Evolutionary conservation across 768 basidiomycete genomes (phyloP).

Genomic region (Mycena rebaudengoi): DNA sequence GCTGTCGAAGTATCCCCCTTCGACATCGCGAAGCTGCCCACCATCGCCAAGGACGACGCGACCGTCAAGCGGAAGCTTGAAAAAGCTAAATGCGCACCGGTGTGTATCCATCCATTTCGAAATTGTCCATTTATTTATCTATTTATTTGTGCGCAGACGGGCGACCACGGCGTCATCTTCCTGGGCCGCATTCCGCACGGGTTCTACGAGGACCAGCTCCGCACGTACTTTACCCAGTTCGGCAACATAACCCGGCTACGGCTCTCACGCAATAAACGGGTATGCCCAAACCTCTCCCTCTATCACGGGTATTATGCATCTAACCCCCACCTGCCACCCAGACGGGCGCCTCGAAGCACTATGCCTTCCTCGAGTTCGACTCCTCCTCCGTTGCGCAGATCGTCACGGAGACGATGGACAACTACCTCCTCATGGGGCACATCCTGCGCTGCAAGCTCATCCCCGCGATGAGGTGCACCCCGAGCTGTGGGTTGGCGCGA

Average conservation of each 20-base stretch:
- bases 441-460: conserved; percentile 91
- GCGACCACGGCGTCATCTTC: conserved; percentile 85
- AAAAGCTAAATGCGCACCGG: conserved; percentile 71
- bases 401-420: conserved; percentile 98
- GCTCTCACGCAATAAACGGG: conserved; percentile 94
- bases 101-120: no score
- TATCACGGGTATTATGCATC: background rate
- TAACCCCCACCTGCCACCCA: conserved; percentile 38
- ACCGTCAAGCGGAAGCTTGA: conserved; percentile 73
- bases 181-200: conserved; percentile 95
- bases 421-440: conserved; percentile 95
- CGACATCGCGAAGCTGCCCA: conserved; percentile 80
- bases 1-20: conserved; percentile 62
- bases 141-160: conserved; percentile 44
- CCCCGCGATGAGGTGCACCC: conserved; percentile 89
- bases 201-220: conserved; percentile 96
- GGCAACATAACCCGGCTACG: conserved; percentile 89
- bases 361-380: conserved; percentile 95
- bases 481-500: conserved; percentile 96
- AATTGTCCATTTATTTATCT: background rate
- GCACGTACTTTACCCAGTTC: conserved; percentile 94
- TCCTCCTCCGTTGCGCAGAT: conserved; percentile 93
- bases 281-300: conserved; percentile 31
- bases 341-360: conserved; percentile 97
- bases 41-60: conserved; percentile 88